Base-by-base conservation (phyloP, 2,329 filamentous ascomycete genomes). In the Colletotrichum orbiculare region DNA sequence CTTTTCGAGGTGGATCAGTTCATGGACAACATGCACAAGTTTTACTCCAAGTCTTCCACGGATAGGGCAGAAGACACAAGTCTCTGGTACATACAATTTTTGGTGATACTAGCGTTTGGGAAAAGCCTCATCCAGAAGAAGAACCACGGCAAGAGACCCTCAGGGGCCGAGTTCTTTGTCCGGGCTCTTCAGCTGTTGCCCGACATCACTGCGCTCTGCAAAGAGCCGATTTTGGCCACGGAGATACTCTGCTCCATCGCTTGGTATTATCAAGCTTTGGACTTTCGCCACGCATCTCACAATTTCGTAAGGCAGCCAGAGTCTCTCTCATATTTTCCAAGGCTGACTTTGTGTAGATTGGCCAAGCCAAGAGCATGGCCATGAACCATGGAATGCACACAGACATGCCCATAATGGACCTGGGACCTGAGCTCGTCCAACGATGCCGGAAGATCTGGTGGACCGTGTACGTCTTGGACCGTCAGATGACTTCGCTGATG, bases 401-500 rank as follows among this genome's bases (percentile, higher is more conserved):
- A 0, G 77, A 84, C 37, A 83, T 86, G 81, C 79, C 78, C 0
- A 73, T 75, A 1, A 72, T 77, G 3, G 74, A 82, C 15, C 66
- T 85, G 0, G 79, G 79, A 0, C 76, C 79, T 1, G 66, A 70
- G 0, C 69, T 77, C 1, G 79, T 83, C 0, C 77, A 85, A 63
- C 72, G 84, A 55, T 82, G 79, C 54, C 81, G 82, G 2, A 79
- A 78, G 43, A 77, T 83, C 11, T 87, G 83, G 83, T 86, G 83
- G 84, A 86, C 84, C 0, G 76, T 85, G 0, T 85, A 85, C 47
- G 75, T 86, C 1, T 72, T 86, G 1, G 84, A 86, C 56, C 78
- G 83, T 3, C 79, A 86, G 66, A 84, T 86, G 79, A 83, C 82
- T 2, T 83, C 82, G 0, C 68, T 85, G 4, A 84, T 86, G 82